Conservation (phyloP, 1,139 yeast species). For the Chernovozyma aurita region DNA sequence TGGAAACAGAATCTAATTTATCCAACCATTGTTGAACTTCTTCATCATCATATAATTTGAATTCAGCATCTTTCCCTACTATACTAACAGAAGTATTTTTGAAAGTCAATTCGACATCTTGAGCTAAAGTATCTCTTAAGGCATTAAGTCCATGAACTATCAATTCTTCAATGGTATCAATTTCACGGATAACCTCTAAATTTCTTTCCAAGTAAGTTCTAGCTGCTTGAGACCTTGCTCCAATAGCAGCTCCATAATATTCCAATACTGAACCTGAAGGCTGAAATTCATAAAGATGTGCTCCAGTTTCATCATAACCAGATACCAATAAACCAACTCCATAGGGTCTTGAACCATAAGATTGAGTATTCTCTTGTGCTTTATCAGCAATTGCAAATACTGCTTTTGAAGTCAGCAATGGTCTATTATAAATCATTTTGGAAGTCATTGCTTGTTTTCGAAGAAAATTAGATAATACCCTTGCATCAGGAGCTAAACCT, state of each 20-base stretch:
- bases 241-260: slow-evolving; percentile 91
- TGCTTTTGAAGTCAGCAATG: slow-evolving; percentile 81
- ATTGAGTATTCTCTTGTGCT: slow-evolving; percentile 95
- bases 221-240: slow-evolving; percentile 98
- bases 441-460: slow-evolving; percentile 91
- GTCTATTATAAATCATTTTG: slow-evolving; percentile 79
- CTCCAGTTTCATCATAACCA: slow-evolving; percentile 93
- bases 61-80: slow-evolving; percentile 75
- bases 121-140: slow-evolving; percentile 87
- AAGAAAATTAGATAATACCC: slow-evolving; percentile 82
- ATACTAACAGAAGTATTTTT: slow-evolving; percentile 88
- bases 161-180: slow-evolving; percentile 64
- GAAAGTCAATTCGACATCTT: slow-evolving; percentile 83
- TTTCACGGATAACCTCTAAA: slow-evolving; percentile 58
- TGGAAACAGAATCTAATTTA: slow-evolving; percentile 57
- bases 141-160: slow-evolving; percentile 88
- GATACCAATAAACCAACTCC: slow-evolving; percentile 92
- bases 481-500: slow-evolving; percentile 97
- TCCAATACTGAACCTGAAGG: slow-evolving; percentile 94
- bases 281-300: slow-evolving; percentile 91
- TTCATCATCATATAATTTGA: slow-evolving; percentile 81
- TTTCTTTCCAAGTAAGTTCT: slow-evolving; percentile 91
- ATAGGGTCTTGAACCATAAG: slow-evolving; percentile 93
- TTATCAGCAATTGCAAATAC: slow-evolving; percentile 88
- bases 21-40: slow-evolving; percentile 78